Percentiles rank a stretch among this genome's conserved stretches.
These are phyloP conservation scores for Viola pubescens DNA, from an alignment of 441 rosid genomes.

Conservation along the genomic window DNA sequence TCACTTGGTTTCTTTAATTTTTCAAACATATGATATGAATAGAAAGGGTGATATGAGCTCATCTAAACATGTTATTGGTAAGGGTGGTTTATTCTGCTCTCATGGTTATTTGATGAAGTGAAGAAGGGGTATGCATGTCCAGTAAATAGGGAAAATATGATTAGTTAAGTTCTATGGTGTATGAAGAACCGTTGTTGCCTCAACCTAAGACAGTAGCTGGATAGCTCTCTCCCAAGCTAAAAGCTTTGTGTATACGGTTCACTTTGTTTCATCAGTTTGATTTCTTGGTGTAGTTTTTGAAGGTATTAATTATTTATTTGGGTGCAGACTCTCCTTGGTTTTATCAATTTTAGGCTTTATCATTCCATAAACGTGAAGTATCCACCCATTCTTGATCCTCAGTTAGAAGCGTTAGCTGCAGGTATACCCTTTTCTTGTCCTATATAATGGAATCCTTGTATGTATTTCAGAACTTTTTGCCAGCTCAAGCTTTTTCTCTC, in stretches of 20 bases:
- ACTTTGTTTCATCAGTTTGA: neutral
- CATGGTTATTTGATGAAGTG: neutral
- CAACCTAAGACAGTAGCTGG: neutral
- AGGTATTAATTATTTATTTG: slow-evolving; percentile 5
- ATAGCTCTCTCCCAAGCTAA: neutral
- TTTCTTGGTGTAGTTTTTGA: slow-evolving; percentile 1
- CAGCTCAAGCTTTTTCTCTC: neutral
- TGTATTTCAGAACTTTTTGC: slow-evolving; percentile 4
- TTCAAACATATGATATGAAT: neutral
- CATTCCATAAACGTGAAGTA: slow-evolving; percentile 68
- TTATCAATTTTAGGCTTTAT: slow-evolving; percentile 72
- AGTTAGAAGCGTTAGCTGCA: slow-evolving; percentile 83
- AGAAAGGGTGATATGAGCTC: neutral
- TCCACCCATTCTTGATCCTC: slow-evolving; percentile 87
- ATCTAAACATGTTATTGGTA: neutral
- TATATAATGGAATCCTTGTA: slow-evolving; percentile 2
- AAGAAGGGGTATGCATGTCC: neutral
- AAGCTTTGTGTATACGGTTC: neutral
- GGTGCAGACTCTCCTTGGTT: slow-evolving; percentile 82
- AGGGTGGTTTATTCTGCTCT: neutral
- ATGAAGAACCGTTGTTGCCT: neutral
- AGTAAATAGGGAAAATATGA: neutral
- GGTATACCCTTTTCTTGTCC: slow-evolving; percentile 33
- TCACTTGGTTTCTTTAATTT: neutral
- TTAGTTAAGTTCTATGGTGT: neutral